Evolutionary conservation across 257 asterid species (phyloP), one percentile per base, ranked within the genome.

Genomic region (Plantago major): DNA sequence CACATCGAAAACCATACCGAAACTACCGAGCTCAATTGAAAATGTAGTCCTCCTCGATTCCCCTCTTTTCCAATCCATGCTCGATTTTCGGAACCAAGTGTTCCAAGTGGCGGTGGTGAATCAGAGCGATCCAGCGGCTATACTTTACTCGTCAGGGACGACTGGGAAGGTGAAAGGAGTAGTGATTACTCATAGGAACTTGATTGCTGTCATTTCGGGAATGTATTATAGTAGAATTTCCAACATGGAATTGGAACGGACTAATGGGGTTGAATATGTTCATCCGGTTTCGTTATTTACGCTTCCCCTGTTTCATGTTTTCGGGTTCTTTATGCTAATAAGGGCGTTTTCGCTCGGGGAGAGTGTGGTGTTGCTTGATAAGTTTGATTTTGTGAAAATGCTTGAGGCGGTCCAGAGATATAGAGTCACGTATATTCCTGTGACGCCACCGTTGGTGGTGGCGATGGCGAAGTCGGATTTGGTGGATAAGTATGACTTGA

Each of bases 131-230:
- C 18, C 85, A 5, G 96, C 98, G 4, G 90, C 89, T 11, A 75
- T 91, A 49, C 86, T 91, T 0, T 91, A 81, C 84, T 91, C 98
- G 0, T 91, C 98, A 26, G 98, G 98, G 26, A 91, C 98, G 26
- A 91, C 96, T 43, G 98, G 98, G 2, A 74, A 67, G 44, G 84
- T 78, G 11, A 88, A 88, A 38, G 98, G 96, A 5, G 98, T 91
- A 8, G 82, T 82, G 67, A 37, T 91, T 37, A 84, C 78, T 58
- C 98, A 91, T 80, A 82, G 94, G 53, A 88, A 86, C 63, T 56
- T 88, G 19, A 88, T 88, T 0, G 85, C 90, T 1, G 17, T 75
- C 46, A 72, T 68, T 18, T 78, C 82, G 0, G 78, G 80, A 10
- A 3, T 83, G 59, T 80, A 71, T 14, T 46, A 82, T 47, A 71